A percentile compares a stretch with the other conserved stretches of the same genome.
phyloP scores from a whole-genome alignment of 1,139 yeast genomes.

The Kluyveromyces marxianus region DNA sequence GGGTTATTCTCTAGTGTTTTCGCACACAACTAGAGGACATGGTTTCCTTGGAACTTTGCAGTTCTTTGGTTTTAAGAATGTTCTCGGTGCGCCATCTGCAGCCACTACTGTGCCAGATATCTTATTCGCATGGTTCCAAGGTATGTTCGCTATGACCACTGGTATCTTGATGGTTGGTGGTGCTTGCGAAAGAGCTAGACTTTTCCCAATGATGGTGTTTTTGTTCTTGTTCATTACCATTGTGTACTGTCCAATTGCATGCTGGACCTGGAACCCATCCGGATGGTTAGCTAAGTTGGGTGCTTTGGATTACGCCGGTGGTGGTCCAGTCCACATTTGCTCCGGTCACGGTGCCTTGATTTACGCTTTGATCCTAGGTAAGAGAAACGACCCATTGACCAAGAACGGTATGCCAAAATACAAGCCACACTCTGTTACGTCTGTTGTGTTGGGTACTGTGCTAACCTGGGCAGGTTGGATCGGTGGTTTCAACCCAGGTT shows the following conservation, averaged over 20 bases:
- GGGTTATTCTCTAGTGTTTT: constrained; percentile 88
- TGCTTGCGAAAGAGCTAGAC: constrained; percentile 94
- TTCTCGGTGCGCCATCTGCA: constrained; percentile 71
- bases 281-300: constrained; percentile 87
- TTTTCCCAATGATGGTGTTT: constrained; percentile 93
- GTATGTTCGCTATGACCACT: constrained; percentile 91
- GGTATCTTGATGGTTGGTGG: constrained; percentile 95
- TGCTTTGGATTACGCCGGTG: constrained; percentile 92
- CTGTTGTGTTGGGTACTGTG: constrained; percentile 87
- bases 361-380: constrained; percentile 84
- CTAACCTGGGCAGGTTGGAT: constrained; percentile 98
- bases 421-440: constrained; percentile 84
- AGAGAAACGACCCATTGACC: constrained; percentile 78
- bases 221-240: constrained; percentile 91
- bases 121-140: constrained; percentile 82
- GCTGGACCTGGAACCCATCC: constrained; percentile 92
- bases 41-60: constrained; percentile 70
- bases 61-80: constrained; percentile 72
- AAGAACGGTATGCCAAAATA: constrained; percentile 69
- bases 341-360: constrained; percentile 95
- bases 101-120: constrained; percentile 73
- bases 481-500: constrained; percentile 89
- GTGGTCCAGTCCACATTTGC: constrained; percentile 94
- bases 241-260: constrained; percentile 90
- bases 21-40: constrained; percentile 55